Percentiles rank a stretch among this genome's conserved stretches.
phyloP scores from a whole-genome alignment of 2,329 filamentous ascomycete species.

The Thermothelomyces thermophilus region DNA sequence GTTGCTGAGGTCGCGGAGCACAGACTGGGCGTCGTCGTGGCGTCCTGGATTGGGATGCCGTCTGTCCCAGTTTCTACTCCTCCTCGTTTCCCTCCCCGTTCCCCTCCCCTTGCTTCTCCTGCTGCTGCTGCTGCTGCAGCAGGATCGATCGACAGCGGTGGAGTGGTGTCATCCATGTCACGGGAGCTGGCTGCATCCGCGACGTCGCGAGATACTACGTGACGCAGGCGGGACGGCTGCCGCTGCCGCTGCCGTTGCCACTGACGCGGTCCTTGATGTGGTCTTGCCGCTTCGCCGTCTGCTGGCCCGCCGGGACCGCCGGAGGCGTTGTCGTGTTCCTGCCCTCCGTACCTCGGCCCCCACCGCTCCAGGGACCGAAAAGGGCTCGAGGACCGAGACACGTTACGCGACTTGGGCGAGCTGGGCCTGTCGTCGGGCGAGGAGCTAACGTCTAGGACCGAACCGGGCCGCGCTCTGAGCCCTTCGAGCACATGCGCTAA shows the following conservation, averaged over 20 bases:
- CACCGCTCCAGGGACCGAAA: background rate
- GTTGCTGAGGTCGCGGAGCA: background rate
- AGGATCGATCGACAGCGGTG: too few species aligned
- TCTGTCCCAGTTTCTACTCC: too few species aligned
- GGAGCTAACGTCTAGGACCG: slow-evolving; percentile 6
- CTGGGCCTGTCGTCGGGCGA: slow-evolving; percentile 11
- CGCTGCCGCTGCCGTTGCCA: background rate
- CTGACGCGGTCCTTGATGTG: too few species aligned
- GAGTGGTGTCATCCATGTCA: too few species aligned
- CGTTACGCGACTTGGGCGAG: slow-evolving; percentile 21
- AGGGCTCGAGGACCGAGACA: slow-evolving; percentile 9
- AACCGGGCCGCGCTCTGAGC: slow-evolving; percentile 11
- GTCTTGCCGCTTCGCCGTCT: too few species aligned
- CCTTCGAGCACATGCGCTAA: slow-evolving; percentile 12
- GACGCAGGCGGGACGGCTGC: slow-evolving; percentile 1
- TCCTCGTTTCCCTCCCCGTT: too few species aligned
- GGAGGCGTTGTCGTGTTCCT: too few species aligned
- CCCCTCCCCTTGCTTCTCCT: background rate
- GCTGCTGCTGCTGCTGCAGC: background rate
- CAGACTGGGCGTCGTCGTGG: background rate
- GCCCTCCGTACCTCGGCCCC: slow-evolving; percentile 7
- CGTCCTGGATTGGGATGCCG: background rate
- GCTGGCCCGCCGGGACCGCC: too few species aligned
- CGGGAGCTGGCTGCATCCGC: too few species aligned
- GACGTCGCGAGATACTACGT: too few species aligned